These are phyloP conservation scores for Tothia fuscella DNA, from an alignment of 2,329 filamentous ascomycete species.

Conservation along the genomic window DNA sequence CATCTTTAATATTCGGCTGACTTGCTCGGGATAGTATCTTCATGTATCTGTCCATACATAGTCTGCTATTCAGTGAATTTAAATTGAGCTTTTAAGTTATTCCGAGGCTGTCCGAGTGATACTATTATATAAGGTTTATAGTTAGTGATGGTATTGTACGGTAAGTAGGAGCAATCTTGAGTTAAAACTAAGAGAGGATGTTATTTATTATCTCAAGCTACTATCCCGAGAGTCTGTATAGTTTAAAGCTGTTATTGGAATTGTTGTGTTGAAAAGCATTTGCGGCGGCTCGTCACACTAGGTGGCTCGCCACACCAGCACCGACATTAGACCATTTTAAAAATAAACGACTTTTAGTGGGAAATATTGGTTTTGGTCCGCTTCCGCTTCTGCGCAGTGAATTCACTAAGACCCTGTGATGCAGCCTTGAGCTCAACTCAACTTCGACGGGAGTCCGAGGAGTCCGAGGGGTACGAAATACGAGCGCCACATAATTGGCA, in stretches of 20 bases:
- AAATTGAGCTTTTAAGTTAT: no score
- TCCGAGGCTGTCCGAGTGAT: neutral
- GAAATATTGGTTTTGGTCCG: no score
- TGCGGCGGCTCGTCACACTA: constrained; percentile 4
- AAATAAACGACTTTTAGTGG: no score
- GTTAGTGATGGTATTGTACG: constrained; percentile 6
- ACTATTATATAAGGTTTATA: neutral
- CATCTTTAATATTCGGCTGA: neutral
- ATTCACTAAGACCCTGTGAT: no score
- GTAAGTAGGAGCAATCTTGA: constrained; percentile 5
- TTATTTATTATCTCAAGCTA: constrained; percentile 5
- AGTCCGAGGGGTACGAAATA: no score
- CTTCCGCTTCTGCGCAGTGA: no score
- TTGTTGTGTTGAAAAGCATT: constrained; percentile 9
- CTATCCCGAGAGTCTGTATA: constrained; percentile 7
- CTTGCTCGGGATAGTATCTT: neutral
- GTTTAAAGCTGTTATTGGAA: constrained; percentile 1
- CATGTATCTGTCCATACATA: neutral
- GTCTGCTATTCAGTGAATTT: neutral
- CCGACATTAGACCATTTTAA: no score
- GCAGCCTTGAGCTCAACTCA: no score
- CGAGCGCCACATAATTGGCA: no score
- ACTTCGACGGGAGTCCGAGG: no score
- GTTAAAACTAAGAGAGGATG: constrained; percentile 3
- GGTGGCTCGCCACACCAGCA: neutral